Evolutionary conservation across 148 eudicot species (phyloP).

Genomic region (Drosera capensis): DNA sequence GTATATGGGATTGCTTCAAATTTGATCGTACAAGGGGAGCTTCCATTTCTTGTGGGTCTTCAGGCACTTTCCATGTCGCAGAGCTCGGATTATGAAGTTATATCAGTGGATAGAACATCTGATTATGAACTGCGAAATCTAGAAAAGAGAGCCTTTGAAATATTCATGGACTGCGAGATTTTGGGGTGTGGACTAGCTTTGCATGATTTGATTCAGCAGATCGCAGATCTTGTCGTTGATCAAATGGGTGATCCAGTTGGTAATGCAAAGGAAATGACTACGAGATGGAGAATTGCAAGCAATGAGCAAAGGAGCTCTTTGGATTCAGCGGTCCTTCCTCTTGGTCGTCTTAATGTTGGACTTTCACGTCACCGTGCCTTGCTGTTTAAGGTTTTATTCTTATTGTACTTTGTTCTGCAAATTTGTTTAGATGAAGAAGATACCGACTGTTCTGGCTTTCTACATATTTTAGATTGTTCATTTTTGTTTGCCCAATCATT

Average conservation of each 20-base stretch:
- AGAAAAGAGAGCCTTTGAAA: slow-evolving; percentile 52
- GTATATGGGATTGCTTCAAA: slow-evolving; percentile 43
- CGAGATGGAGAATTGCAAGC: slow-evolving; percentile 57
- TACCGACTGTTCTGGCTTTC: neutral
- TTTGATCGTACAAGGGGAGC: slow-evolving; percentile 42
- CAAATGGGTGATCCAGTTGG: slow-evolving; percentile 85
- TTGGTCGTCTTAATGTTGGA: slow-evolving; percentile 83
- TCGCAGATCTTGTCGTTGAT: slow-evolving; percentile 67
- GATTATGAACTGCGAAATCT: slow-evolving; percentile 57
- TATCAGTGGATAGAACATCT: slow-evolving; percentile 47
- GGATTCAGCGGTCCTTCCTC: slow-evolving; percentile 58
- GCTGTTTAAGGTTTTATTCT: slow-evolving; percentile 50
- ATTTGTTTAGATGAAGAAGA: neutral
- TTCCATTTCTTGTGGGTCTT: slow-evolving; percentile 66
- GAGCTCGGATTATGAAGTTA: slow-evolving; percentile 57
- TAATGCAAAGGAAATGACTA: slow-evolving; percentile 64
- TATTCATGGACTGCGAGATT: slow-evolving; percentile 33
- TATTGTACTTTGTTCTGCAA: neutral
- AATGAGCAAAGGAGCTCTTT: slow-evolving; percentile 40
- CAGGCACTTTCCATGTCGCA: slow-evolving; percentile 49
- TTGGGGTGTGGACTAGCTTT: slow-evolving; percentile 25
- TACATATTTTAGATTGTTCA: neutral
- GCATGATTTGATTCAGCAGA: slow-evolving; percentile 45
- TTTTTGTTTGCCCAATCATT: no score
- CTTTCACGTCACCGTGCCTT: slow-evolving; percentile 91